Evolutionary conservation across 345 rosid species (phyloP).

Genomic region (Bruguiera parviflora): DNA sequence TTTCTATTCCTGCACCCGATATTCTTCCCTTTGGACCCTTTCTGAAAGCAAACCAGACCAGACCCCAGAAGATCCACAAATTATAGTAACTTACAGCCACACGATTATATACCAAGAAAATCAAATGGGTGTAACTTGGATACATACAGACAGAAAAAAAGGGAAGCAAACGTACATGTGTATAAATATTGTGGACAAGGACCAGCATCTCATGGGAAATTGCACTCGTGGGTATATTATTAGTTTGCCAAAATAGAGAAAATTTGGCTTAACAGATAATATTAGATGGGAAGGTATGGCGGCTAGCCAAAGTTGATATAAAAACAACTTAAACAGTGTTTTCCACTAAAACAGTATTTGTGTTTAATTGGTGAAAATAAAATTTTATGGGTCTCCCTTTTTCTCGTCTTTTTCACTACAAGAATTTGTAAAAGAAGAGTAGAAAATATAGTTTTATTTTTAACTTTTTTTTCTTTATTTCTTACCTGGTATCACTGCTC

Average conservation of each 20-base stretch:
- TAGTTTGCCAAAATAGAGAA: conserved; percentile 31
- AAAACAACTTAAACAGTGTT: conserved; percentile 45
- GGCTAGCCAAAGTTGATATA: conserved; percentile 52
- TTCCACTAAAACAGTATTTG: conserved; percentile 31
- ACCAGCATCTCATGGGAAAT: conserved; percentile 79
- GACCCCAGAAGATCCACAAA: conserved; percentile 19
- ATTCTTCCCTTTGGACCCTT: conserved; percentile 7
- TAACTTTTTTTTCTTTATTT: conserved; percentile 20
- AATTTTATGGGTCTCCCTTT: conserved; percentile 21
- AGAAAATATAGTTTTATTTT: conserved; percentile 8
- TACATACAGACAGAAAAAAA: conserved; percentile 16
- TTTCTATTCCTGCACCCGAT: conserved; percentile 35
- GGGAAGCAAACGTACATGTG: conserved; percentile 22
- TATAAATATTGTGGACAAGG: conserved; percentile 38
- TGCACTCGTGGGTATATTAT: conserved; percentile 59
- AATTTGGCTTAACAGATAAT: conserved; percentile 18
- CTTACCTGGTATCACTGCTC: conserved; percentile 56
- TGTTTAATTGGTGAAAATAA: conserved; percentile 25
- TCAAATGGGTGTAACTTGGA: neutral
- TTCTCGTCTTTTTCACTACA: conserved; percentile 36
- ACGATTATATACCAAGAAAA: neutral
- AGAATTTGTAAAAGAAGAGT: conserved; percentile 40
- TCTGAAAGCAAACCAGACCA: conserved; percentile 30
- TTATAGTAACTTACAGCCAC: conserved; percentile 14
- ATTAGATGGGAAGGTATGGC: conserved; percentile 51